A percentile compares a stretch with the other conserved stretches of the same genome.
These are phyloP conservation scores for Diplodia scrobiculata DNA, from an alignment of 2,329 filamentous ascomycete genomes.

Conservation along the genomic window DNA sequence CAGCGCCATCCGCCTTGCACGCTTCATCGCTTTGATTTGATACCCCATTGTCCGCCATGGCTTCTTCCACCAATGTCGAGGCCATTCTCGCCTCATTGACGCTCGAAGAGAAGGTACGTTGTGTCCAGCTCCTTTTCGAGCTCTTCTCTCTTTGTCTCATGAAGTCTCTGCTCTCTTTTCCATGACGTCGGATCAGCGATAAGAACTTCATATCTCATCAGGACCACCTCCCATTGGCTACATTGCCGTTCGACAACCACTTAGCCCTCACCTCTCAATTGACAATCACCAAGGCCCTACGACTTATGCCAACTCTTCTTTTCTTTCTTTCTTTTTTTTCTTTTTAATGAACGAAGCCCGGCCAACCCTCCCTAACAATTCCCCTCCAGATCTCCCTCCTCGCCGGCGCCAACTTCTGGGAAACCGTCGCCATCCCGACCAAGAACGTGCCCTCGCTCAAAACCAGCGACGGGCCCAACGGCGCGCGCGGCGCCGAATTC, in stretches of 20 bases:
- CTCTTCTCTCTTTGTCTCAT: neutral
- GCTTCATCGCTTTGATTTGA: neutral
- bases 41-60: conserved; percentile 17
- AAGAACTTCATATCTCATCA: neutral
- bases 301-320: no score
- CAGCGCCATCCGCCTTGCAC: neutral
- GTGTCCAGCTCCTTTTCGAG: neutral
- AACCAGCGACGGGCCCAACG: conserved; percentile 69
- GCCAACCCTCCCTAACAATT: neutral
- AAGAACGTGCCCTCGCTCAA: conserved; percentile 66
- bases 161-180: neutral
- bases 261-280: neutral
- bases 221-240: neutral
- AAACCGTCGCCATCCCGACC: conserved; percentile 62
- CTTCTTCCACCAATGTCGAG: conserved; percentile 38
- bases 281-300: neutral
- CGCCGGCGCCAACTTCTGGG: conserved; percentile 68
- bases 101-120: conserved; percentile 41
- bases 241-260: neutral
- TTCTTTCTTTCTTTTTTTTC: no score
- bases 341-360: no score
- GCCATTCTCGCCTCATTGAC: conserved; percentile 39
- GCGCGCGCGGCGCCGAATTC: conserved; percentile 69
- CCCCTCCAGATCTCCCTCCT: conserved; percentile 43
- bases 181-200: neutral